Conservation (phyloP, 2,329 filamentous ascomycete species). For the Colletotrichum gloeosporioides region DNA sequence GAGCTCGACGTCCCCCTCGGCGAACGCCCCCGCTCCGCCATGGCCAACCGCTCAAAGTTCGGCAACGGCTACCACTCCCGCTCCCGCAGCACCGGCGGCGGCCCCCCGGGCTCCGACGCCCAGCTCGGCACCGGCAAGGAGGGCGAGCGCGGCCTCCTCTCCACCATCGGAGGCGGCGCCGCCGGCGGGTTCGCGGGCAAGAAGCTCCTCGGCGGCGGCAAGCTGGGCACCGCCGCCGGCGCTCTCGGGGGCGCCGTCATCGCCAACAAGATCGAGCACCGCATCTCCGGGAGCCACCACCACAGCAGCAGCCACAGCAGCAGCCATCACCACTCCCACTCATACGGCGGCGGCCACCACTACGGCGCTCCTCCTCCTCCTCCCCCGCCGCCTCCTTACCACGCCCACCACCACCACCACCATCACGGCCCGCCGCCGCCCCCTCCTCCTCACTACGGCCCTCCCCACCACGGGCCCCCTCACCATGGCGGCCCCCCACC, state of each 20-base stretch:
- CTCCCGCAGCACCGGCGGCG: background rate
- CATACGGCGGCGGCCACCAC: background rate
- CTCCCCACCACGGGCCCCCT: constrained; percentile 10
- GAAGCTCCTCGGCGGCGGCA: constrained; percentile 59
- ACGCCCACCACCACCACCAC: constrained; percentile 22
- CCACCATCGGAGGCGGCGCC: constrained; percentile 57
- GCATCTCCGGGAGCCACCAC: constrained; percentile 35
- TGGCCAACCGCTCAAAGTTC: constrained; percentile 2
- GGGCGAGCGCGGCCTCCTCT: constrained; percentile 61
- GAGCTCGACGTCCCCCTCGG: constrained; percentile 7
- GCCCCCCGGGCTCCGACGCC: constrained; percentile 17
- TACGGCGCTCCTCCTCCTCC: constrained; percentile 23
- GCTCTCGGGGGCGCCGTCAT: constrained; percentile 59
- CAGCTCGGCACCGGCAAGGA: constrained; percentile 28
- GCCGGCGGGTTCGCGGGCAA: constrained; percentile 59
- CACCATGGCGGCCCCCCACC: background rate
- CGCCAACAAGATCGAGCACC: constrained; percentile 57
- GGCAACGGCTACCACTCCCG: constrained; percentile 10
- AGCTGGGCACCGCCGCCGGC: constrained; percentile 57
- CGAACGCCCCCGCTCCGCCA: background rate
- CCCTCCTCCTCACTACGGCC: background rate
- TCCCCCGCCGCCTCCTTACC: background rate
- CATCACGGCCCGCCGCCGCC: constrained; percentile 7
- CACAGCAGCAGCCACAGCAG: background rate
- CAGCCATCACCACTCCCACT: background rate